Evolutionary conservation across 2,329 filamentous ascomycete genomes (phyloP).

Genomic region (Claviceps sp.): DNA sequence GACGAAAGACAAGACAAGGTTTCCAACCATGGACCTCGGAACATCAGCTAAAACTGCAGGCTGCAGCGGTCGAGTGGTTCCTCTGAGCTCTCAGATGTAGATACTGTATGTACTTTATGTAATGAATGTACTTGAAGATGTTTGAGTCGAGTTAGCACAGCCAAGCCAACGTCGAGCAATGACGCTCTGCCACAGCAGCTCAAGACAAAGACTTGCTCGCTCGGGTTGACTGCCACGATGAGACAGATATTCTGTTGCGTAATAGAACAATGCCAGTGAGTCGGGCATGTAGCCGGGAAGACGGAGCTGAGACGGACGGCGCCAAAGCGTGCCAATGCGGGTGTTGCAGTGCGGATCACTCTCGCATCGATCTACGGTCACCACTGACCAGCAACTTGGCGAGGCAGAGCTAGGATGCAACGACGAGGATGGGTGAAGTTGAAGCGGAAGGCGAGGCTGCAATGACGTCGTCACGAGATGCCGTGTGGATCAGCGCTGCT

Average conservation of each 20-base stretch:
- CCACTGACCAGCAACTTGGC: neutral
- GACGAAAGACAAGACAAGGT: constrained; percentile 12
- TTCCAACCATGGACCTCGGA: constrained; percentile 5
- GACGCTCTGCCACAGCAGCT: neutral
- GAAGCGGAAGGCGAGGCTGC: neutral
- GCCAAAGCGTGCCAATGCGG: neutral
- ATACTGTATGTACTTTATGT: neutral
- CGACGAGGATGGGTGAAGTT: neutral
- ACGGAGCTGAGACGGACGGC: neutral
- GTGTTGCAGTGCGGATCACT: constrained; percentile 8
- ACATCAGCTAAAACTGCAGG: neutral
- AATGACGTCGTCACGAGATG: constrained; percentile 4
- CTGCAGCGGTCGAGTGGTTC: constrained; percentile 3
- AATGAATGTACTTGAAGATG: neutral
- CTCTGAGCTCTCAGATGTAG: neutral
- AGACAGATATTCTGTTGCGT: neutral
- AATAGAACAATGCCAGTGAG: neutral
- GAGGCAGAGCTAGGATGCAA: constrained; percentile 1
- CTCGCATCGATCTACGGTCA: constrained; percentile 1
- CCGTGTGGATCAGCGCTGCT: neutral
- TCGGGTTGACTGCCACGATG: neutral
- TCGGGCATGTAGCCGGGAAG: neutral
- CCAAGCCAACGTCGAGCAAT: neutral
- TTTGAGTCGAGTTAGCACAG: neutral
- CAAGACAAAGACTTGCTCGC: neutral